A percentile compares a stretch with the other conserved stretches of the same genome.
Evolutionary conservation across 1,284 basidiomycete genomes (phyloP).

Genomic region (Dichomitus squalens): DNA sequence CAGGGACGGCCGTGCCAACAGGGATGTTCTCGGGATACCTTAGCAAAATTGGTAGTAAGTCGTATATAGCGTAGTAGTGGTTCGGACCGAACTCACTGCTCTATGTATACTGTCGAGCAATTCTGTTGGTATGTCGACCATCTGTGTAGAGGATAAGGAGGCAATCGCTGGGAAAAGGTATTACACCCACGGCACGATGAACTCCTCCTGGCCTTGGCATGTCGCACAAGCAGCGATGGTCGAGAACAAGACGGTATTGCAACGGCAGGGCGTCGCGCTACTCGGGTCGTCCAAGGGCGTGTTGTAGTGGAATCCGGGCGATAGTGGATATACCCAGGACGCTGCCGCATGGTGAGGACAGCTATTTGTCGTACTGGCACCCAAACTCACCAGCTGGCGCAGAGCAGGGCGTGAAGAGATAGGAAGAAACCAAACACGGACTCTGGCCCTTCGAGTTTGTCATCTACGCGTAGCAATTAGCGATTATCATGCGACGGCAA

Average conservation of each 20-base stretch:
- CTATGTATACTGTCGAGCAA: conserved; percentile 9
- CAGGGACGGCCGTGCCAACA: conserved; percentile 12
- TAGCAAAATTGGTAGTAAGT: not conserved
- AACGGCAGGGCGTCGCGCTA: conserved; percentile 16
- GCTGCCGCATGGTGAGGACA: not conserved
- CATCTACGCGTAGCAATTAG: conserved; percentile 7
- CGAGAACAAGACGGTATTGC: conserved; percentile 18
- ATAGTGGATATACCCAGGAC: conserved; percentile 16
- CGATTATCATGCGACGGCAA: not conserved
- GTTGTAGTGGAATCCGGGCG: conserved; percentile 13
- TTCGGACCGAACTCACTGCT: not conserved
- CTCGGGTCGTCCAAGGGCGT: conserved; percentile 4
- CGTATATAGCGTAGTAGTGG: not conserved
- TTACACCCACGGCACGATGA: conserved; percentile 6
- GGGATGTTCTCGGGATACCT: conserved; percentile 14
- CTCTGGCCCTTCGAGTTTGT: conserved; percentile 17
- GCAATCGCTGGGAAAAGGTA: no score
- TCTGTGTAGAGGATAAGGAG: not conserved
- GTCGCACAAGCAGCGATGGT: conserved; percentile 13
- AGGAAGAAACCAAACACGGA: conserved; percentile 19
- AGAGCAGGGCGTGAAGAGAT: conserved; percentile 16
- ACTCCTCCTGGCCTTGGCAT: conserved; percentile 14
- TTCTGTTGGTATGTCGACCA: conserved; percentile 12
- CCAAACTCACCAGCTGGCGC: conserved; percentile 4
- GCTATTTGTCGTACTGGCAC: not conserved